A percentile compares a stretch with the other conserved stretches of the same genome.
Conservation (phyloP, 306 rosid species). For the Elaeagnus macrophylla region DNA sequence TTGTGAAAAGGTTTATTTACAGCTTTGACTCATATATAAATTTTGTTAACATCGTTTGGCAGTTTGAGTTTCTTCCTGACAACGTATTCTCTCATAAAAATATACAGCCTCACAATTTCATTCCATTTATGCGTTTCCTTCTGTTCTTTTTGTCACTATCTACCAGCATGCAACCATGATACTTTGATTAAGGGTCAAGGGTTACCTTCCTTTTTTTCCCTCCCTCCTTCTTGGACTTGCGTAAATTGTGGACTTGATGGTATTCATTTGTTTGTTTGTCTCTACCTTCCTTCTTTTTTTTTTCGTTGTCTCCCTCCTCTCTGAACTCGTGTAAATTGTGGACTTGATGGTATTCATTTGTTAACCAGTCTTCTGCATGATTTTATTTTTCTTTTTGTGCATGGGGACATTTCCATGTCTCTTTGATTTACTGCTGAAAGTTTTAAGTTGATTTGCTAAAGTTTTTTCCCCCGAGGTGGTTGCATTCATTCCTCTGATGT, state of each 20-base stretch:
- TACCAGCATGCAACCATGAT: neutral
- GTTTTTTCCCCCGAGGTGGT: slow-evolving; percentile 53
- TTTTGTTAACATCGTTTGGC: neutral
- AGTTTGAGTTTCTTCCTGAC: neutral
- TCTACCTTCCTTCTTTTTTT: no score
- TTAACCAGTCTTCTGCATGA: neutral
- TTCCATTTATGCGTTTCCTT: neutral
- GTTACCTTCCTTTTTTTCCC: no score
- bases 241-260: no score
- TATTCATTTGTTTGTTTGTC: no score
- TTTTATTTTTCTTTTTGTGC: neutral
- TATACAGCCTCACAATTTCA: neutral
- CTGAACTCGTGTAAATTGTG: no score
- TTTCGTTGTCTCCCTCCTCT: neutral
- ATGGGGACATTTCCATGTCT: neutral
- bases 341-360: no score
- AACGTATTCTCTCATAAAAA: neutral
- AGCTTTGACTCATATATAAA: neutral
- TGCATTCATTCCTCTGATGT: slow-evolving; percentile 91
- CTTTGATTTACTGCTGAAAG: slow-evolving; percentile 6
- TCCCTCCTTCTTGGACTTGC: no score
- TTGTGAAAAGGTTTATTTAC: neutral
- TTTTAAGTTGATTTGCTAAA: slow-evolving; percentile 19
- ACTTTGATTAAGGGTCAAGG: no score
- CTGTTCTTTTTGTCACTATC: neutral